phyloP scores from a whole-genome alignment of 768 basidiomycete genomes.

The Boletellus sp. region DNA sequence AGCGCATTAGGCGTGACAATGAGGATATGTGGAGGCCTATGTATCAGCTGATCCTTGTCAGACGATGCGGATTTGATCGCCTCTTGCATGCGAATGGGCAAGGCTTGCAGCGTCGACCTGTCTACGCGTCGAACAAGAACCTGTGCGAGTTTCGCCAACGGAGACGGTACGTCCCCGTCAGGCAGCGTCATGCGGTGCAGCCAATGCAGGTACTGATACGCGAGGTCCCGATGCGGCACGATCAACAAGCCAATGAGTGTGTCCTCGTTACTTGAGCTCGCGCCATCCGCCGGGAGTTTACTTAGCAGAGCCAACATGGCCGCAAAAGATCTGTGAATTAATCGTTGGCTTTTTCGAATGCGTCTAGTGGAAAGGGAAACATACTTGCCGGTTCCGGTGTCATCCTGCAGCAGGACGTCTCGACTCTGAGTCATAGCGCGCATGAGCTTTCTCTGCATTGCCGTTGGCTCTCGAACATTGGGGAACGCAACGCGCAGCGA shows the following conservation, averaged over 20 bases:
- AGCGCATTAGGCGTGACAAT: constrained; percentile 71
- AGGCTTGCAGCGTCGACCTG: constrained; percentile 10
- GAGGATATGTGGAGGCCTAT: constrained; percentile 58
- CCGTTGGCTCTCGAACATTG: constrained; percentile 52
- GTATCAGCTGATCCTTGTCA: constrained; percentile 37
- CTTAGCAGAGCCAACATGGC: constrained; percentile 62
- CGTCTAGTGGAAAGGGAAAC: constrained; percentile 21
- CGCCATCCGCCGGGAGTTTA: constrained; percentile 40
- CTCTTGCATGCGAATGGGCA: constrained; percentile 27
- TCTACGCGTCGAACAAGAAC: constrained; percentile 55
- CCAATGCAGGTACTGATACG: constrained; percentile 65
- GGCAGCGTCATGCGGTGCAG: constrained; percentile 46
- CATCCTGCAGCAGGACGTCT: constrained; percentile 65
- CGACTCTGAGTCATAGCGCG: constrained; percentile 52
- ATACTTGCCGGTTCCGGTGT: constrained; percentile 79
- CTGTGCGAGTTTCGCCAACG: constrained; percentile 49
- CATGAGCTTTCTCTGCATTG: constrained; percentile 57
- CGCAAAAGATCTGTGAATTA: constrained; percentile 60
- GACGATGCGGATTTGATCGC: constrained; percentile 24
- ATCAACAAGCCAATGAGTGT: constrained; percentile 55
- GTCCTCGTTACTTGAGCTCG: constrained; percentile 18
- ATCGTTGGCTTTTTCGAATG: constrained; percentile 1
- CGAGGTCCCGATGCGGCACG: constrained; percentile 73
- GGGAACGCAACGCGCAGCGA: constrained; percentile 62
- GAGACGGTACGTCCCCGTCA: constrained; percentile 28